Conservation (phyloP, 2,329 filamentous ascomycete genomes). For the Xylaria hypoxylon region DNA sequence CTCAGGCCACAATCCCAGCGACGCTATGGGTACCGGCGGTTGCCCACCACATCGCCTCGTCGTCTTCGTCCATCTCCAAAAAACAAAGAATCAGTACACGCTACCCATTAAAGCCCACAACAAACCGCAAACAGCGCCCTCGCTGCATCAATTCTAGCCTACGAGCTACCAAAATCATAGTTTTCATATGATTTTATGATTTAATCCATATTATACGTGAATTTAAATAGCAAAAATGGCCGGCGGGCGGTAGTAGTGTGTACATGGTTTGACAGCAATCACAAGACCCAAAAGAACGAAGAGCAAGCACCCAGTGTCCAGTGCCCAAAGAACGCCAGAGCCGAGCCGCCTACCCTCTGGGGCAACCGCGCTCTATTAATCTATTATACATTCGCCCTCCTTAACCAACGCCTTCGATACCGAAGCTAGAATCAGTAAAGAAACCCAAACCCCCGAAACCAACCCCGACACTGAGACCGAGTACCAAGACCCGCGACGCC, state of each 20-base stretch:
- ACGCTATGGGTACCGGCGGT: conserved; percentile 35
- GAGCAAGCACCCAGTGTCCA: conserved; percentile 36
- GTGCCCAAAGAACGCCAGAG: conserved; percentile 34
- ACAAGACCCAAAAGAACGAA: conserved; percentile 44
- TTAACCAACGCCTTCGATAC: conserved; percentile 27
- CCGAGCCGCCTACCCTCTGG: not conserved
- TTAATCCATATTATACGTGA: conserved; percentile 20
- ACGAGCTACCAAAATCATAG: not conserved
- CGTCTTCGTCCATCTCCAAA: conserved; percentile 25
- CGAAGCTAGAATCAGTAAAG: conserved; percentile 33
- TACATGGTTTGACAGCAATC: conserved; percentile 32
- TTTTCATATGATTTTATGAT: conserved; percentile 16
- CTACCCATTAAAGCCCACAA: conserved; percentile 23
- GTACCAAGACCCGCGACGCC: conserved; percentile 27
- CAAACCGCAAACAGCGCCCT: conserved; percentile 6
- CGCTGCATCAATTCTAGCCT: conserved; percentile 6
- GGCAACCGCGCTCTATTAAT: conserved; percentile 29
- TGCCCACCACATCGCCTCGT: conserved; percentile 33
- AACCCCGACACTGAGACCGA: conserved; percentile 20
- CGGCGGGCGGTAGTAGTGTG: conserved; percentile 12
- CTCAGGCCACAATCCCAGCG: conserved; percentile 30
- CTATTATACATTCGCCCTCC: conserved; percentile 20
- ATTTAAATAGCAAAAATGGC: conserved; percentile 34
- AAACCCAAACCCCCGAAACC: conserved; percentile 2
- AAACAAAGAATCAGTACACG: conserved; percentile 19